phyloP scores from a whole-genome alignment of 768 basidiomycete species.

The Trametes villosa region DNA sequence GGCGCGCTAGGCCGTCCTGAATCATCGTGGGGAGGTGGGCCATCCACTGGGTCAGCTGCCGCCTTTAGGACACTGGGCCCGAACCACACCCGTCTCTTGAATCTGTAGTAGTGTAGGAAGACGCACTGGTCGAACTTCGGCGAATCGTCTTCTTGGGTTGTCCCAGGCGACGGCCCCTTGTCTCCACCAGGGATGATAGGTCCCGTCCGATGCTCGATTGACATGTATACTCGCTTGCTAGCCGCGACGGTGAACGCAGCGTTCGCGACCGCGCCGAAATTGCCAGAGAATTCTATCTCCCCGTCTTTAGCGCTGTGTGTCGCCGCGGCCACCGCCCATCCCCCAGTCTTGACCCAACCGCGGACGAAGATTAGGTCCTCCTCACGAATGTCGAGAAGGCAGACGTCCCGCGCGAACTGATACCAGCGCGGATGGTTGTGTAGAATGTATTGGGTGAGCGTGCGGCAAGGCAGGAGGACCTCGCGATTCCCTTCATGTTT shows the following conservation, averaged over 20 bases:
- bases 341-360: constrained; percentile 22
- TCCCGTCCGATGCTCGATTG: constrained; percentile 3
- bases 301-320: background rate
- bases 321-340: constrained; percentile 21
- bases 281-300: background rate
- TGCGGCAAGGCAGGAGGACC: constrained; percentile 1
- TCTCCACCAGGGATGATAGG: background rate
- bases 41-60: too few relatives aligned
- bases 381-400: background rate
- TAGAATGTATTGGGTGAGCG: constrained; percentile 11
- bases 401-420: constrained; percentile 7
- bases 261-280: background rate
- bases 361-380: constrained; percentile 17
- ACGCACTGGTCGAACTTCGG: constrained; percentile 22
- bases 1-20: too few relatives aligned
- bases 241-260: constrained; percentile 5
- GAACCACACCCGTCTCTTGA: constrained; percentile 19
- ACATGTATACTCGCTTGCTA: background rate
- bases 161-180: too few relatives aligned
- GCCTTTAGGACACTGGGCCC: too few relatives aligned
- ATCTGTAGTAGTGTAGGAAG: constrained; percentile 28
- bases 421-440: constrained; percentile 13
- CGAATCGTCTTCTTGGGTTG: too few relatives aligned
- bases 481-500: background rate
- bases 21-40: too few relatives aligned